Evolutionary conservation across 495 filamentous ascomycete species (phyloP).

Genomic region (Tuber umbilicatum): DNA sequence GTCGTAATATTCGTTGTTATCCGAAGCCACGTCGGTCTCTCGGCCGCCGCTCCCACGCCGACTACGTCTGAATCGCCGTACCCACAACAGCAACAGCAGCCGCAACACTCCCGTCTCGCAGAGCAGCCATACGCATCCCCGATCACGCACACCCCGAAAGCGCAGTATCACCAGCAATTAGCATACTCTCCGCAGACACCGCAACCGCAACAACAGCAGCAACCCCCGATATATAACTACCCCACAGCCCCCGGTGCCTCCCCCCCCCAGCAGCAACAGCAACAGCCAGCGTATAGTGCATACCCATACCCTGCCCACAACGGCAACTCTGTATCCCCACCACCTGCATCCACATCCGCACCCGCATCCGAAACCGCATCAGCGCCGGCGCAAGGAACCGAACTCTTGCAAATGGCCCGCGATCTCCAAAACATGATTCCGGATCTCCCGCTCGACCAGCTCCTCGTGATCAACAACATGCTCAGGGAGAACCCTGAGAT

Average conservation of each 20-base stretch:
- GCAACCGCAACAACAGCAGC: slow-evolving; percentile 19
- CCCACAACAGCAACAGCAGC: slow-evolving; percentile 8
- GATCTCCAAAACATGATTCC: slow-evolving; percentile 37
- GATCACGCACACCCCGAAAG: slow-evolving; percentile 11
- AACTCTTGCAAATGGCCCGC: slow-evolving; percentile 34
- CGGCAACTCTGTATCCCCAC: slow-evolving; percentile 15
- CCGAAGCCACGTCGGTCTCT: slow-evolving; percentile 30
- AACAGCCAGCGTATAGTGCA: slow-evolving; percentile 24
- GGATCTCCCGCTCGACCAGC: slow-evolving; percentile 32
- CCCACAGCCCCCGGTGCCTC: slow-evolving; percentile 17
- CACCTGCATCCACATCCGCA: slow-evolving; percentile 2
- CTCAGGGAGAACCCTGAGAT: slow-evolving; percentile 38
- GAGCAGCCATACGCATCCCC: slow-evolving; percentile 34
- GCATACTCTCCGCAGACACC: slow-evolving; percentile 21
- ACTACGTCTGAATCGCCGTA: slow-evolving; percentile 19
- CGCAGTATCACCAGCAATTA: slow-evolving; percentile 21
- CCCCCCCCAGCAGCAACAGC: slow-evolving; percentile 22
- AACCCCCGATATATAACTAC: slow-evolving; percentile 19
- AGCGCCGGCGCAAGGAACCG: slow-evolving; percentile 13
- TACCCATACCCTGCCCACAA: slow-evolving; percentile 17
- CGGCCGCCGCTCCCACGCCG: slow-evolving; percentile 11
- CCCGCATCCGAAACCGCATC: slow-evolving; percentile 6
- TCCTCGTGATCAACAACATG: slow-evolving; percentile 39
- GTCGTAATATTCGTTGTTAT: slow-evolving; percentile 41
- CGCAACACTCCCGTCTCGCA: slow-evolving; percentile 16